Evolutionary conservation across 2,329 filamentous ascomycete species (phyloP), one percentile per base, ranked within the genome.

Genomic region (Cladosporium oxysporum): DNA sequence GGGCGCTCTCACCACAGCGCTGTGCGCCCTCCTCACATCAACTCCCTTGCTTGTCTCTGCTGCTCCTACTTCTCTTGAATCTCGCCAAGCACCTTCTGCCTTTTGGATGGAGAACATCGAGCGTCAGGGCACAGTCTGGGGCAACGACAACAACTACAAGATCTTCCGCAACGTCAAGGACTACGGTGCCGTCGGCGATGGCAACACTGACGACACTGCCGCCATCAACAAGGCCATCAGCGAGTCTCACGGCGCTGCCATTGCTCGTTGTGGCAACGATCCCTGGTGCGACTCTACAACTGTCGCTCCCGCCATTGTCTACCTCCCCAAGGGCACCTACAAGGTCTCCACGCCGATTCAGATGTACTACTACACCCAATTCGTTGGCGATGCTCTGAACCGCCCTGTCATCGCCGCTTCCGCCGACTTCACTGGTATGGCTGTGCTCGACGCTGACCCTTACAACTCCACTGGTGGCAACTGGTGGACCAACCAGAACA

Each of bases 361-460:
- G 61, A 90, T 93, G 77, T 90, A 90, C 79, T 98, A 98, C 84
- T 97, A 97, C 82, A 96, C 93, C 10, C 93, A 97, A 78, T 87
- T 98, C 68, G 83, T 97, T 33, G 94, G 94, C 64, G 92, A 97
- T 80, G 88, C 90, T 57, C 73, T 85, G 71, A 82, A 85, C 68
- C 79, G 88, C 14, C 93, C 94, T 0, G 81, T 81, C 5, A 76
- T 89, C 28, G 82, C 83, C 67, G 85, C 84, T 3, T 79, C 81
- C 5, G 59, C 81, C 7, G 78, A 79, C 66, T 99, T 98, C 75
- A 70, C 83, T 2, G 95, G 94, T 57, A 96, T 97, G 82, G 93
- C 91, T 52, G 86, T 98, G 62, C 90, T 99, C 70, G 93, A 97
- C 76, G 84, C 91, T 1, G 90, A 98, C 74, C 93, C 93, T 0